phyloP scores from a whole-genome alignment of 176 grass and related monocot species.

The Oryza glumipatula region DNA sequence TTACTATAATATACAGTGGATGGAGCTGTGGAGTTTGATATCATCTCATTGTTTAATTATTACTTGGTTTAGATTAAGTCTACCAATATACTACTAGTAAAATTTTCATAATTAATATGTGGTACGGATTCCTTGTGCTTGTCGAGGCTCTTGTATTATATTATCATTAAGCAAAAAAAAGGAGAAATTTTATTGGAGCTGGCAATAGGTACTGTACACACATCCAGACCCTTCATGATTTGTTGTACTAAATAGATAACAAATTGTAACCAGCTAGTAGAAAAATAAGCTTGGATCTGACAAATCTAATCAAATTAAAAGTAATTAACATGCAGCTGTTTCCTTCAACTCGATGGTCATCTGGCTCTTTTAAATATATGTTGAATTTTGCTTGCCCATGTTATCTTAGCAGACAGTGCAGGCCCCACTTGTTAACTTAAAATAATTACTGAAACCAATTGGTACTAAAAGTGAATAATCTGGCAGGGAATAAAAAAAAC shows the following conservation, averaged over 20 bases:
- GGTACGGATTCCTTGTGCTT: background rate
- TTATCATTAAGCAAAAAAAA: background rate
- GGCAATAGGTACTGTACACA: background rate
- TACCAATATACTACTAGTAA: conserved; percentile 5
- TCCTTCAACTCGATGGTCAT: conserved; percentile 4
- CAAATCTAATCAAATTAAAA: conserved; percentile 12
- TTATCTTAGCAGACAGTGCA: background rate
- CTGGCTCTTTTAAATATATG: background rate
- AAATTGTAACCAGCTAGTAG: background rate
- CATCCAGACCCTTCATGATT: background rate
- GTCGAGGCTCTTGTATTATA: background rate
- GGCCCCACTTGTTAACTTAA: background rate
- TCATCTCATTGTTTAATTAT: background rate
- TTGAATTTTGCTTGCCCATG: conserved; percentile 4
- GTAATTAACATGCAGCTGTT: background rate
- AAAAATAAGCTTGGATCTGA: background rate
- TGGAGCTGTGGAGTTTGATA: background rate
- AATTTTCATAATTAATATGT: background rate
- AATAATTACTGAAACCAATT: background rate
- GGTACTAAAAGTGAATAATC: conserved; percentile 18
- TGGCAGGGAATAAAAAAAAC: background rate
- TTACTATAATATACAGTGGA: background rate
- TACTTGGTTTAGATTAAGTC: background rate
- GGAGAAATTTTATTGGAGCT: background rate
- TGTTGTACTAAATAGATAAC: background rate